These are phyloP conservation scores for Scorias spongiosa DNA, from an alignment of 2,329 filamentous ascomycete genomes.

Conservation along the genomic window DNA sequence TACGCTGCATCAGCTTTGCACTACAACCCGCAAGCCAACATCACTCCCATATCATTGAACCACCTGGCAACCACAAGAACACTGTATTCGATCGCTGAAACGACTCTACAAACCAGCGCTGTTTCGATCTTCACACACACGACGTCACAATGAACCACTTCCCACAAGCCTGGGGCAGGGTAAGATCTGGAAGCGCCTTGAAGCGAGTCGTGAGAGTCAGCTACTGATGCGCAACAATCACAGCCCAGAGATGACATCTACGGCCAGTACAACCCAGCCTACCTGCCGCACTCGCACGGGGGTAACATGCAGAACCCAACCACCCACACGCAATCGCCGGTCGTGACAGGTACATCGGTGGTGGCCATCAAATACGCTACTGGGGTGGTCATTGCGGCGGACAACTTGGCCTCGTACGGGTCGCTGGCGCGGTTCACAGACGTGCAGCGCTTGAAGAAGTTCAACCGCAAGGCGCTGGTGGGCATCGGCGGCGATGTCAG, in stretches of 20 bases:
- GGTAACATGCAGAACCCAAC: constrained; percentile 37
- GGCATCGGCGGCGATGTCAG: constrained; percentile 95
- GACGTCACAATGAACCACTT: constrained; percentile 46
- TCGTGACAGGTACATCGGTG: constrained; percentile 94
- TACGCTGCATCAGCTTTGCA: too few species aligned
- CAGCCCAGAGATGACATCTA: constrained; percentile 97
- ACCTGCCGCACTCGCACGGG: constrained; percentile 50
- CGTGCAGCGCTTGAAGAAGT: constrained; percentile 84
- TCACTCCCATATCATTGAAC: background rate
- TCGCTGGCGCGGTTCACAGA: constrained; percentile 90
- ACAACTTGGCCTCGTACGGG: constrained; percentile 96
- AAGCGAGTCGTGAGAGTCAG: constrained; percentile 11
- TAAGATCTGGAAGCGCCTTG: constrained; percentile 25
- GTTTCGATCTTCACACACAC: background rate
- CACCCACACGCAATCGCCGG: constrained; percentile 78
- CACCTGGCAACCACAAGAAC: too few species aligned
- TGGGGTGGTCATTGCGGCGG: constrained; percentile 89
- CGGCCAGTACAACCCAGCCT: constrained; percentile 78
- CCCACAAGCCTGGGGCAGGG: constrained; percentile 51
- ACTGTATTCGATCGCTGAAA: too few species aligned
- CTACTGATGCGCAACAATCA: constrained; percentile 22
- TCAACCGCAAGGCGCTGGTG: constrained; percentile 69
- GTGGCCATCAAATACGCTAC: constrained; percentile 90
- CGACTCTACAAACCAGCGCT: too few species aligned
- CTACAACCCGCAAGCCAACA: background rate